Base-by-base conservation (phyloP, 1,284 basidiomycete genomes). In the Entoloma clypeatum region DNA sequence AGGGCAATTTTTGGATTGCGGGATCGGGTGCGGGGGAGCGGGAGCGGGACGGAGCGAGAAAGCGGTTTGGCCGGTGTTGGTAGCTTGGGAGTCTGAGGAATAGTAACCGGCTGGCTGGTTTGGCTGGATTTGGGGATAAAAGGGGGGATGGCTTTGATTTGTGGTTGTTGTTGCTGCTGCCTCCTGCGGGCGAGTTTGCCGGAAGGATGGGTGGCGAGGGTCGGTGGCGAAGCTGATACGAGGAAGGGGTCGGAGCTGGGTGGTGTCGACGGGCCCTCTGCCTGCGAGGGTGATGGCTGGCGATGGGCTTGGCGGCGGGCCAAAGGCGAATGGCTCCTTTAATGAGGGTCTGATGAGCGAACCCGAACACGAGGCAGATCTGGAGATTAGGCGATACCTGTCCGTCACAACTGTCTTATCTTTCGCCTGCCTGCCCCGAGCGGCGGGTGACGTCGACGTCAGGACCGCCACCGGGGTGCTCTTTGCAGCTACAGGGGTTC, bases 271-370 rank as follows among this genome's bases (percentile, higher is more conserved):
- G 59, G 51, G 47, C 55, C 73, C 75, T 81, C 81, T 72, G 72
- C 75, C 69, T 81, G 80, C 69, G 78, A 77, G 71, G 77, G 79
- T 25, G 80, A 81, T 14, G 78, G 72, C 59, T 81, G 81, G 52
- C 64, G 71, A 45, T 61, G 49, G 68, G 67, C 62, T 68, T 68
- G 56, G 55, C 71, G 71, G 44, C 65, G 46, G 44, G 69, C 59
- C 25, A 69, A 69, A 29, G 62, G 62, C 22, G 74, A 80, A 36
- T 62, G 49, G 60, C 68, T 78, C 63, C 74, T 79, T 43, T 46
- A 40, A 48, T 28, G 39, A 28, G 17, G 24, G n/a, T 39, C 25
- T n/a, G 19, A 32, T 44, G 29, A 45, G 40, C 33, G 34, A 25
- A 26, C 36, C 41, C 39, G n/a, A n/a, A n/a, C n/a, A 7, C 17